Base-by-base conservation (phyloP, 2,329 filamentous ascomycete species). In the Cytospora piceae region DNA sequence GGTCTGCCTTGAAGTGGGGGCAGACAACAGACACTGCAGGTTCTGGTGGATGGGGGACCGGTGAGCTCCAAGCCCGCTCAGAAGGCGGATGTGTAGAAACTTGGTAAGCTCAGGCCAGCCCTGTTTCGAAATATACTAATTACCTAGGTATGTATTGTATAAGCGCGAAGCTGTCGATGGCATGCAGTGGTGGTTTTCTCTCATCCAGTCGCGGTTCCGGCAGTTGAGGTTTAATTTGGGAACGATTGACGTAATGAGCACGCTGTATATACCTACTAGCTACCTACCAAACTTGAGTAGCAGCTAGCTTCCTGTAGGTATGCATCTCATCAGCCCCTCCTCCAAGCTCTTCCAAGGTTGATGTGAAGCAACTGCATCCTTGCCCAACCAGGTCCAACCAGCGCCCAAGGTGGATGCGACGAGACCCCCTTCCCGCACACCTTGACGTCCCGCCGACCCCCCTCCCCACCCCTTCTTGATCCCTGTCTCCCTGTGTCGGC, bases 181-280 rank as follows among this genome's bases (percentile, higher is more conserved):
- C 34, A 12, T 12, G 39, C 24, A 31, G 22, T n/a, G 12, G 31
- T 52, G n/a, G 27, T 34, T 24, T 52, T 61, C 37, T 15, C 22
- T 51, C 12, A 17, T 51, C 7, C 22, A 31, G 57, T 32, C 42
- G 17, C 17, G 11, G 12, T 39, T 22, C 20, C n/a, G 12, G 46
- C 46, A 14, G 46, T 42, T 52, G 39, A 17, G 54, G 34, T 61
- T 57, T 49, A 24, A 32, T 62, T 58, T 60, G 62, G 49, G 42
- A 39, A 34, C 15, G 51, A 53, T 58, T 61, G 65, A 61, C 65
- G 65, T 65, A 64, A 65, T 57, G 42, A 22, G 53, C 52, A 57
- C n/a, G 32, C 54, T 32, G 54, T 37, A 37, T 24, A 24, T 57
- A 22, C 20, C 20, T n/a, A n/a, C 17, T 22, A 46, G 20, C 20